phyloP scores from a whole-genome alignment of 306 rosid species.

The Fragaria nilgerrensis region DNA sequence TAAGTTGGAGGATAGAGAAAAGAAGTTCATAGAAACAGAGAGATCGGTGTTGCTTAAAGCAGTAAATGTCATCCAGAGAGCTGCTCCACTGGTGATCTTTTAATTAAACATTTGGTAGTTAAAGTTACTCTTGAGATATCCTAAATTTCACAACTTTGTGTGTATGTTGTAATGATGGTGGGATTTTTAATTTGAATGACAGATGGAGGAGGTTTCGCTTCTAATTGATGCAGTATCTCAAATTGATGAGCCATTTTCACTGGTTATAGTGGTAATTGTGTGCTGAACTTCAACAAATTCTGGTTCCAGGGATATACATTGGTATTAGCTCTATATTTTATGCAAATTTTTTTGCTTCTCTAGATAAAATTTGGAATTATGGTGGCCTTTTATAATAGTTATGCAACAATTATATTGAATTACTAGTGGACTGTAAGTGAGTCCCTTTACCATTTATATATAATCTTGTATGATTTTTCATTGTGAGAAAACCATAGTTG shows the following conservation, averaged over 20 bases:
- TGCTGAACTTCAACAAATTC: slow-evolving; percentile 98
- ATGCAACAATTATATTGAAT: slow-evolving; percentile 17
- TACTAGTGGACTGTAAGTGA: neutral
- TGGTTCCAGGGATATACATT: slow-evolving; percentile 95
- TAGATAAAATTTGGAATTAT: slow-evolving; percentile 23
- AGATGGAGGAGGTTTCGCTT: slow-evolving; percentile 99
- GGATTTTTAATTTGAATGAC: slow-evolving; percentile 51
- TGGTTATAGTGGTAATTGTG: slow-evolving; percentile 99
- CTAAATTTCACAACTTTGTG: slow-evolving; percentile 25
- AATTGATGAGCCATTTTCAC: slow-evolving; percentile 93
- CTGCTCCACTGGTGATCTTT: slow-evolving; percentile 99
- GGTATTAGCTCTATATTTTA: slow-evolving; percentile 99
- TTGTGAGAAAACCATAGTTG: neutral
- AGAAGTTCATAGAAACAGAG: slow-evolving; percentile 61
- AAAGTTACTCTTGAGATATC: slow-evolving; percentile 36
- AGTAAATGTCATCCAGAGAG: slow-evolving; percentile 67
- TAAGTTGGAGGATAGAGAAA: slow-evolving; percentile 75
- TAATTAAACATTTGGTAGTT: slow-evolving; percentile 77
- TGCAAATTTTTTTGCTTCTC: slow-evolving; percentile 41
- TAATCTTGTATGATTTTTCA: neutral
- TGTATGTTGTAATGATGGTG: slow-evolving; percentile 36
- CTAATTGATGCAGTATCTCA: slow-evolving; percentile 85
- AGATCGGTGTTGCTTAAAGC: slow-evolving; percentile 68
- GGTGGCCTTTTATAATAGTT: slow-evolving; percentile 17
- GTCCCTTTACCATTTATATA: neutral